phyloP scores from a whole-genome alignment of 345 rosid species.

The Salix koriyanagi region DNA sequence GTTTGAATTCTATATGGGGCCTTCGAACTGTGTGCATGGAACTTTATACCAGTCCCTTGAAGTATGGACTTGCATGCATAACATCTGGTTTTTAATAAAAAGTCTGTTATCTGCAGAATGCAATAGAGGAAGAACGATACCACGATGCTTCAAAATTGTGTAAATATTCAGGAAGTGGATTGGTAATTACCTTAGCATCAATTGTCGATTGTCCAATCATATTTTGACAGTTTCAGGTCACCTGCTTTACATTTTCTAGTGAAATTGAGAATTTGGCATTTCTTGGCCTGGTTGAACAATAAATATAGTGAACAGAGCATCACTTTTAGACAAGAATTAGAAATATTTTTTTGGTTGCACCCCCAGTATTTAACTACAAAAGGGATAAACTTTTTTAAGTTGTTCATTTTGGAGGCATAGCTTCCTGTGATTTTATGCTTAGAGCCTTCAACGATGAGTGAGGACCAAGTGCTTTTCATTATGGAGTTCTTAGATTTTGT shows the following conservation, averaged over 20 bases:
- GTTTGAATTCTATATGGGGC: constrained; percentile 28
- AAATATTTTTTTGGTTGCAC: not conserved
- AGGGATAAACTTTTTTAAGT: not conserved
- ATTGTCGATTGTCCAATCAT: not conserved
- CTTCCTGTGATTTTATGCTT: not conserved
- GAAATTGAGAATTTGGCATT: not conserved
- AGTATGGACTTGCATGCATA: not conserved
- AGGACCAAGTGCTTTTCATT: not conserved
- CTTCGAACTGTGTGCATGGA: not conserved
- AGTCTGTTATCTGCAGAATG: constrained; percentile 44
- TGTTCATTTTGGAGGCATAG: not conserved
- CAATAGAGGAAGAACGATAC: constrained; percentile 76
- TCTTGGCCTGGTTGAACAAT: constrained; percentile 1
- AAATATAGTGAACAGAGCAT: not conserved
- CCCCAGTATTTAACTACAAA: not conserved
- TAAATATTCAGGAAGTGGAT: constrained; percentile 73
- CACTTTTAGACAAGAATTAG: not conserved
- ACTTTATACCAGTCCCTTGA: not conserved
- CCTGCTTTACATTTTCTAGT: not conserved
- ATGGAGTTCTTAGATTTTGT: not conserved
- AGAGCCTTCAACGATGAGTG: not conserved
- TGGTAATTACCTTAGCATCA: constrained; percentile 46
- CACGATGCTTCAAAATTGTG: constrained; percentile 80
- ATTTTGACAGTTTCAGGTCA: not conserved
- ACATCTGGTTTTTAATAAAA: constrained; percentile 11